phyloP scores from a whole-genome alignment of 345 rosid species.

The Melaleuca alternifolia region DNA sequence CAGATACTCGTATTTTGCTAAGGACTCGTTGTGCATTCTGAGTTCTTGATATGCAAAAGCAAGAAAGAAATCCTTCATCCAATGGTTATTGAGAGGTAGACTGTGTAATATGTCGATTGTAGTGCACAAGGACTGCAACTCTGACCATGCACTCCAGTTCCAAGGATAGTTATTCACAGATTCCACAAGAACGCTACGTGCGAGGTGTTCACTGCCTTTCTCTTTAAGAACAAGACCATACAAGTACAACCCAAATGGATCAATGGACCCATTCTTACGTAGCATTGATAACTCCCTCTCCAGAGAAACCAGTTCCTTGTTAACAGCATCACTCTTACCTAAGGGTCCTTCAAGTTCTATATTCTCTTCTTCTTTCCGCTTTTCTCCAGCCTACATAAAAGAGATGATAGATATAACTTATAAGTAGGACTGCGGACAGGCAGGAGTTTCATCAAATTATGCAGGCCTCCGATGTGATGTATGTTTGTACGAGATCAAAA shows the following conservation, averaged over 20 bases:
- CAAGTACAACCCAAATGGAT: slow-evolving; percentile 78
- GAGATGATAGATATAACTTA: not conserved
- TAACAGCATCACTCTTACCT: slow-evolving; percentile 68
- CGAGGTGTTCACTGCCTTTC: slow-evolving; percentile 72
- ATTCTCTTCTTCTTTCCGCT: slow-evolving; percentile 91
- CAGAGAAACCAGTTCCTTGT: slow-evolving; percentile 62
- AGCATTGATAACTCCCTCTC: slow-evolving; percentile 75
- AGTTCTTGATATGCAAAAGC: slow-evolving; percentile 82
- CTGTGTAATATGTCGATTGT: slow-evolving; percentile 55
- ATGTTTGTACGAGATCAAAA: not conserved
- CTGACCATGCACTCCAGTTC: slow-evolving; percentile 99
- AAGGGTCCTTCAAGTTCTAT: slow-evolving; percentile 88
- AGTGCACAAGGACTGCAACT: slow-evolving; percentile 75
- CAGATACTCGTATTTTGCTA: slow-evolving; percentile 60
- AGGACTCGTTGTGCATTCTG: slow-evolving; percentile 75
- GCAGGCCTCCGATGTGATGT: not conserved
- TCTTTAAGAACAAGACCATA: slow-evolving; percentile 88
- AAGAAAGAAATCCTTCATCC: slow-evolving; percentile 98
- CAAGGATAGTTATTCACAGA: slow-evolving; percentile 94
- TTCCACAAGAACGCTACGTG: slow-evolving; percentile 65
- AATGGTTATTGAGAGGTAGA: slow-evolving; percentile 72
- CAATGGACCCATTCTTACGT: slow-evolving; percentile 60
- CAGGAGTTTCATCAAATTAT: not conserved
- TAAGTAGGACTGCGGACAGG: not conserved
- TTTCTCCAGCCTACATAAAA: slow-evolving; percentile 75